Conservation (phyloP, 2,329 filamentous ascomycete species). For the Paecilomyces dactylethromorphus region DNA sequence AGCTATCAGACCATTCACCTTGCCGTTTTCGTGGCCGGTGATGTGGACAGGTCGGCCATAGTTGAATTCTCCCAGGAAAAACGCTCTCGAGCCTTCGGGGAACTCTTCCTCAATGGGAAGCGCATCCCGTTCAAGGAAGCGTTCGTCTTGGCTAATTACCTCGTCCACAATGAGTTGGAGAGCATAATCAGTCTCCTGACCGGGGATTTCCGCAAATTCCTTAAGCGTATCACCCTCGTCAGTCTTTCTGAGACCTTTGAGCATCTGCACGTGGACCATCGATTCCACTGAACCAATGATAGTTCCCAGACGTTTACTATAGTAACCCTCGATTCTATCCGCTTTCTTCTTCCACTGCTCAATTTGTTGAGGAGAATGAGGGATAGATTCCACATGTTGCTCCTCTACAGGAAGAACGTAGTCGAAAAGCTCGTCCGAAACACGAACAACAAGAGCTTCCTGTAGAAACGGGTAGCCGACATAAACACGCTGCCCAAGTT, state of each 20-base stretch:
- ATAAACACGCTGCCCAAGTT: slow-evolving; percentile 78
- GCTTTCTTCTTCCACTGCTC: slow-evolving; percentile 80
- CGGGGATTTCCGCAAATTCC: slow-evolving; percentile 80
- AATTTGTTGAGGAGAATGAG: slow-evolving; percentile 70
- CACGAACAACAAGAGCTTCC: slow-evolving; percentile 81
- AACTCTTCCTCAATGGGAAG: slow-evolving; percentile 88
- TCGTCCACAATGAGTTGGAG: slow-evolving; percentile 84
- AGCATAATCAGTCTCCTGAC: slow-evolving; percentile 85
- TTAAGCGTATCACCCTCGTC: slow-evolving; percentile 88
- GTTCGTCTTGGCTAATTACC: slow-evolving; percentile 82
- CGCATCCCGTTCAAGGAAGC: slow-evolving; percentile 87
- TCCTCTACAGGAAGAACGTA: slow-evolving; percentile 66
- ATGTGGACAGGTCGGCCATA: slow-evolving; percentile 89
- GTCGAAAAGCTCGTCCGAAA: slow-evolving; percentile 89
- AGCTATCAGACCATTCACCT: slow-evolving; percentile 73
- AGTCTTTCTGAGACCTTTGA: slow-evolving; percentile 84
- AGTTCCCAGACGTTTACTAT: slow-evolving; percentile 86
- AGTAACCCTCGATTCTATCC: slow-evolving; percentile 72
- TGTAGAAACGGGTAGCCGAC: slow-evolving; percentile 94
- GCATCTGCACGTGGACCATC: slow-evolving; percentile 84
- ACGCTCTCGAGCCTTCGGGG: slow-evolving; percentile 71
- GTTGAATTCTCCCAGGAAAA: slow-evolving; percentile 89
- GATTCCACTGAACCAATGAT: slow-evolving; percentile 82
- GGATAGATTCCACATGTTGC: slow-evolving; percentile 57
- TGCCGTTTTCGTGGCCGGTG: slow-evolving; percentile 64